Base-by-base conservation (phyloP, 116 monocot species). In the Thalassia testudinum region DNA sequence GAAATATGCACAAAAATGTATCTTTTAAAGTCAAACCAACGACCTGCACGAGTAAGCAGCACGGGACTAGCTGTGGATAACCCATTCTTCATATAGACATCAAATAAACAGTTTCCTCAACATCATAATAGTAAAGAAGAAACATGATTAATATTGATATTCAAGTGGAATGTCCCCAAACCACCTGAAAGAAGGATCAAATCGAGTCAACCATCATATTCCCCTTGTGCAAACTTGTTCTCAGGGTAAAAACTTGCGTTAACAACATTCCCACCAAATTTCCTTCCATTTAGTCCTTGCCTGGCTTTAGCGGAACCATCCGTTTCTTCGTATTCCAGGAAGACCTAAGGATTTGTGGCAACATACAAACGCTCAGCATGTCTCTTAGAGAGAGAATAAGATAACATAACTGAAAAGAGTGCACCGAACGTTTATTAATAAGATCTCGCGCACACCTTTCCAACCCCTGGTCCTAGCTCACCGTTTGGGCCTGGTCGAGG, bases 251-350 rank as follows among this genome's bases (percentile, higher is more conserved):
- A 85, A 15, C 78, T 70, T 12, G 91, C 91, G 12, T 59, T 63
- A 19, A 81, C 91, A 52, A 59, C 63, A 61, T 81, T 81, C 11
- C 85, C 85, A 0, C 64, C 81, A 63, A 85, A 91, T 47, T 91
- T 91, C 60, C 91, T 70, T 42, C 91, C 85, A 24, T 91, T 53
- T 51, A 91, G 40, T 12, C 73, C 76, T 25, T 65, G 60, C 51
- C 71, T 78, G 2, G 85, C 91, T 52, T 73, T 91, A 1, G 74
- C 24, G 40, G 91, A 70, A 28, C 75, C 73, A 16, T 85, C 85
- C 0, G 64, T 73, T 24, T 81, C 85, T 0, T 59, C 78, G 55
- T 69, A 91, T 63, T 91, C 91, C 72, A 91, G 59, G 66, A 91
- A 85, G 8, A 91, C 91, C 91, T 91, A 61, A 49, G 18, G 45